Evolutionary conservation across 306 rosid genomes (phyloP).

Genomic region (Myrica gale): DNA sequence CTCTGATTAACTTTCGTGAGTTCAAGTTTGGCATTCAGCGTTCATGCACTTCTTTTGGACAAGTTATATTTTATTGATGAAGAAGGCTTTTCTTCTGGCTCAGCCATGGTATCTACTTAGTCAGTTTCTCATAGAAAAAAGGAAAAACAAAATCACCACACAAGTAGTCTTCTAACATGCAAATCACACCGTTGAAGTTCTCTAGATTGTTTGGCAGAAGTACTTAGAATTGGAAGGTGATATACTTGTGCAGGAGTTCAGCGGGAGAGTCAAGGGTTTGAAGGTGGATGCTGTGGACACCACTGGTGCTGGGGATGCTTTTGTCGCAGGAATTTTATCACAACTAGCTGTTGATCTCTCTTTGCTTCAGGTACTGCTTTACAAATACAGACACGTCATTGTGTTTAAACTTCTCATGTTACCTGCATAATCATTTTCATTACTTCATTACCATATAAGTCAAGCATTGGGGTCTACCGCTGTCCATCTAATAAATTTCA

Average conservation of each 20-base stretch:
- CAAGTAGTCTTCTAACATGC: constrained; percentile 3
- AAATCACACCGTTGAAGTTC: neutral
- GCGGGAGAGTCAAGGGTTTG: constrained; percentile 75
- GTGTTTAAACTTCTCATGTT: neutral
- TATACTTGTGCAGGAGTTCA: constrained; percentile 61
- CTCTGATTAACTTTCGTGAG: neutral
- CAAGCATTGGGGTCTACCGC: neutral
- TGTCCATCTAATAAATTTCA: neutral
- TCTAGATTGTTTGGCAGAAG: neutral
- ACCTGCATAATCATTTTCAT: neutral
- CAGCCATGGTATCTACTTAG: neutral
- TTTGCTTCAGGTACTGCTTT: constrained; percentile 63
- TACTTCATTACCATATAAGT: neutral
- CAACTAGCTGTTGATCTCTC: constrained; percentile 76
- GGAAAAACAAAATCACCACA: neutral
- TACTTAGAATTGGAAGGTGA: neutral
- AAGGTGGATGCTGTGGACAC: constrained; percentile 90
- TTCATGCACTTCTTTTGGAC: neutral
- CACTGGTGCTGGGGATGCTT: constrained; percentile 99
- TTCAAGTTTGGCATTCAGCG: neutral
- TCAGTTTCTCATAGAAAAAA: neutral
- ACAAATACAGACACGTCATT: neutral
- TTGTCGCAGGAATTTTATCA: constrained; percentile 91
- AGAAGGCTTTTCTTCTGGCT: neutral
- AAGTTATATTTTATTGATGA: neutral